Percentiles rank a stretch among this genome's conserved stretches.
Conservation (phyloP, 306 rosid species). For the Cucumis hystrix region DNA sequence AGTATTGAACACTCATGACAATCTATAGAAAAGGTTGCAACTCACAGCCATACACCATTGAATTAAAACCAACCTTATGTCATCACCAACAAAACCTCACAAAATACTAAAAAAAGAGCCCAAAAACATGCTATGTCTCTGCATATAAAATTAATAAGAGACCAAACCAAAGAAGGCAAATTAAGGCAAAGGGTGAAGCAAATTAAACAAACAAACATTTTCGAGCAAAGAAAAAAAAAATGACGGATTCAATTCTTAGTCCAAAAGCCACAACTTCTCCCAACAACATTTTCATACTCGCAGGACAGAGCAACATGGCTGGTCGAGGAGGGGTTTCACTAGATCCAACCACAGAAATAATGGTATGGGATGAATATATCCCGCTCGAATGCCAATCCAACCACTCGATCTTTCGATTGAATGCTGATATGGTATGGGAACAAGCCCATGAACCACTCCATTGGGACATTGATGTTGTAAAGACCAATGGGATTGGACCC, state of each 20-base stretch:
- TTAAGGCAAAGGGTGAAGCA: neutral
- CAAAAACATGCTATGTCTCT: neutral
- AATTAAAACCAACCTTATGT: neutral
- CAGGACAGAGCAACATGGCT: neutral
- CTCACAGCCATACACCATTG: neutral
- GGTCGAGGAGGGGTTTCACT: neutral
- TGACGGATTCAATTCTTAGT: neutral
- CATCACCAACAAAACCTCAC: neutral
- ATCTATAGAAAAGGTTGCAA: neutral
- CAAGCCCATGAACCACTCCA: neutral
- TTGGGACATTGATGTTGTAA: neutral
- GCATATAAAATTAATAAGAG: neutral
- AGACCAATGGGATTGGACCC: slow-evolving; percentile 2
- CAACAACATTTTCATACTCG: neutral
- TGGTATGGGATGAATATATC: neutral
- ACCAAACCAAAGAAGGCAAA: neutral
- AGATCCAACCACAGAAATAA: neutral
- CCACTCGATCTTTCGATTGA: neutral
- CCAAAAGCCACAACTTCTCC: neutral
- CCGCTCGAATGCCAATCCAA: neutral
- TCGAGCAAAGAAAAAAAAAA: no score
- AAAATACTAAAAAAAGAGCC: neutral
- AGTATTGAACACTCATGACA: neutral
- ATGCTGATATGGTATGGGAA: neutral
- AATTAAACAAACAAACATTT: no score